Percentiles rank a stretch among this genome's conserved stretches.
Evolutionary conservation across 2,329 filamentous ascomycete species (phyloP).

Genomic region (Fusarium virguliforme): DNA sequence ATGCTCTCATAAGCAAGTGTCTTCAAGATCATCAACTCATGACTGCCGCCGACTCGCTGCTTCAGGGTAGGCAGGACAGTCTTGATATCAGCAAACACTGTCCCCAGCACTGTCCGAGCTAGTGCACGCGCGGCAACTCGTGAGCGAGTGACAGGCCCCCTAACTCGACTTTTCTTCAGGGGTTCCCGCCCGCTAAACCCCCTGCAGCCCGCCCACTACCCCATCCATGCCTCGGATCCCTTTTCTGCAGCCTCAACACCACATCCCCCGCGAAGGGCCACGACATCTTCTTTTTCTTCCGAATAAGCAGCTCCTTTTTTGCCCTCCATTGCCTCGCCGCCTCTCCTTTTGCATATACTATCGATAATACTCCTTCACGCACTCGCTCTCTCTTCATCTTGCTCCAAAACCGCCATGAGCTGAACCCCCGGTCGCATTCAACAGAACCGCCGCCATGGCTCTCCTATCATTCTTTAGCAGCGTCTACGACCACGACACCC

Average conservation of each 20-base stretch:
- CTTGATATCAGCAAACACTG: neutral
- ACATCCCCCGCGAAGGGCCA: slow-evolving; percentile 47
- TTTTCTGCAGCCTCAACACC: slow-evolving; percentile 46
- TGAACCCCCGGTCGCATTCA: slow-evolving; percentile 38
- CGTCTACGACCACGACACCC: slow-evolving; percentile 77
- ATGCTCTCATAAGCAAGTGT: neutral
- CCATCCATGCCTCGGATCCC: slow-evolving; percentile 40
- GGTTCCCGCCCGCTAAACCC: slow-evolving; percentile 37
- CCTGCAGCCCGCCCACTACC: slow-evolving; percentile 38
- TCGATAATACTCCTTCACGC: slow-evolving; percentile 14
- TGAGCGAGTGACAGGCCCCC: slow-evolving; percentile 41
- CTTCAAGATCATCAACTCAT: neutral
- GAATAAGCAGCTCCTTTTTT: slow-evolving; percentile 9
- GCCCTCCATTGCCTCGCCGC: slow-evolving; percentile 3
- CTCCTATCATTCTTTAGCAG: slow-evolving; percentile 61
- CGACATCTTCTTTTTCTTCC: slow-evolving; percentile 42
- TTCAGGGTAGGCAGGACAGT: slow-evolving; percentile 18
- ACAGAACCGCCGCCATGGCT: slow-evolving; percentile 58
- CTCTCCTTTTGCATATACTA: slow-evolving; percentile 15
- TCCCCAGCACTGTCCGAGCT: neutral
- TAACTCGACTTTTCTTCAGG: slow-evolving; percentile 42
- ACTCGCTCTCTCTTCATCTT: neutral
- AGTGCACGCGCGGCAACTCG: slow-evolving; percentile 8
- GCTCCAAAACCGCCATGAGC: slow-evolving; percentile 39
- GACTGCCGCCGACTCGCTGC: neutral